Percentiles rank a stretch among this genome's conserved stretches.
These are phyloP conservation scores for Nematodospora valgi DNA, from an alignment of 805 yeast genomes.

Conservation along the genomic window DNA sequence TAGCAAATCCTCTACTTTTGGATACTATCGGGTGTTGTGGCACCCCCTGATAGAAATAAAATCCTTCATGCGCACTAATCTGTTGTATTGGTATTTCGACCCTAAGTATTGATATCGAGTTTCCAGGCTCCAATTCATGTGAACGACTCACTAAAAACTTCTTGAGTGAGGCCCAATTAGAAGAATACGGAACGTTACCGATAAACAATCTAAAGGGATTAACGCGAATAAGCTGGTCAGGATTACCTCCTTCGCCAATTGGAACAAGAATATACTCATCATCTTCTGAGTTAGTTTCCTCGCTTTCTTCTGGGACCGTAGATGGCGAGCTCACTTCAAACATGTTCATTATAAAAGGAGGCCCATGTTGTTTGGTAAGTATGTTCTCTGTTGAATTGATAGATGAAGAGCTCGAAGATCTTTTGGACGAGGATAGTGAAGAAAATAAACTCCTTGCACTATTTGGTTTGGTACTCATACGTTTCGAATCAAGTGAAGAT, in stretches of 20 bases:
- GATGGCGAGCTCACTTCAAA: constrained; percentile 9
- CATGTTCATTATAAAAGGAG: constrained; percentile 26
- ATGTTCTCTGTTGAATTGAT: not conserved
- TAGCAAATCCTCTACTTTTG: constrained; percentile 57
- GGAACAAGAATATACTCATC: constrained; percentile 15
- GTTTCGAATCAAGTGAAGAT: not conserved
- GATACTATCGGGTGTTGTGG: constrained; percentile 1
- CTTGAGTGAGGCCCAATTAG: constrained; percentile 35
- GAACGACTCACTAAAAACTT: constrained; percentile 22
- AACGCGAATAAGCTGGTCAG: constrained; percentile 24
- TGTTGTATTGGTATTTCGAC: constrained; percentile 42
- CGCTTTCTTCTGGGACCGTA: not conserved
- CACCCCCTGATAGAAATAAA: constrained; percentile 1
- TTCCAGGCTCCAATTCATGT: constrained; percentile 24
- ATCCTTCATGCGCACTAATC: constrained; percentile 16
- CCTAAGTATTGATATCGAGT: constrained; percentile 24
- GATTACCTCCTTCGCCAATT: constrained; percentile 22
- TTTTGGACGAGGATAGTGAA: constrained; percentile 3
- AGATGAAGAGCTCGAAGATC: not conserved
- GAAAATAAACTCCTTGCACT: constrained; percentile 4
- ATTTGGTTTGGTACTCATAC: not conserved
- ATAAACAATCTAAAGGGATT: constrained; percentile 46
- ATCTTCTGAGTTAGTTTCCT: constrained; percentile 5
- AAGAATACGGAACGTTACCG: constrained; percentile 53
- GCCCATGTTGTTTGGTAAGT: constrained; percentile 13